These are phyloP conservation scores for Trichosporon inkin DNA, from an alignment of 1,284 basidiomycete genomes.

Conservation along the genomic window DNA sequence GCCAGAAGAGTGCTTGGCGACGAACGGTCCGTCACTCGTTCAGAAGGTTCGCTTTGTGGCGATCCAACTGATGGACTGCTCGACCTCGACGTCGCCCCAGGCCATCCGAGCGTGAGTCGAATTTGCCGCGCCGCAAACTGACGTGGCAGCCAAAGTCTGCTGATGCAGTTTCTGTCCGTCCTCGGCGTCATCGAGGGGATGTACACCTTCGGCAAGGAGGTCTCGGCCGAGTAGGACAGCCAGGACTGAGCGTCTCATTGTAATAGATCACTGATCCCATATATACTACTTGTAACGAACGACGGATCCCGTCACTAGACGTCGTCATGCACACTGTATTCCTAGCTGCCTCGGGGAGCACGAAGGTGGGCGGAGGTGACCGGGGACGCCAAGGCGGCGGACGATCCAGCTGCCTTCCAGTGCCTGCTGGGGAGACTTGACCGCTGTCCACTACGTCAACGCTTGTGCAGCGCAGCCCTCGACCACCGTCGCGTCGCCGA, in stretches of 20 bases:
- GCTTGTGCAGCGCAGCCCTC: too few species aligned
- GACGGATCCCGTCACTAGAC: too few species aligned
- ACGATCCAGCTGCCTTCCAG: too few species aligned
- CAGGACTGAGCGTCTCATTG: not conserved
- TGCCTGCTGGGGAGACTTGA: too few species aligned
- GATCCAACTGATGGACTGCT: conserved; percentile 42
- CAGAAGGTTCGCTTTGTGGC: conserved; percentile 47
- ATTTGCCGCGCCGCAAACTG: not conserved
- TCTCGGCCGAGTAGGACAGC: conserved; percentile 29
- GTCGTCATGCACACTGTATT: too few species aligned
- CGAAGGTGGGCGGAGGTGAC: too few species aligned
- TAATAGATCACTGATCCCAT: not conserved
- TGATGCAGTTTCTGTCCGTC: conserved; percentile 44
- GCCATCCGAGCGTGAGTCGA: conserved; percentile 37
- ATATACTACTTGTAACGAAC: too few species aligned
- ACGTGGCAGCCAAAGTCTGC: conserved; percentile 35
- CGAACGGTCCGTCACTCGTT: conserved; percentile 43
- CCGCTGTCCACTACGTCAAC: too few species aligned
- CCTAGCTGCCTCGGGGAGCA: too few species aligned
- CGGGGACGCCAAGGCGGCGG: too few species aligned
- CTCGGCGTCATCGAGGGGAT: conserved; percentile 44
- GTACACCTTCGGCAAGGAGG: conserved; percentile 37
- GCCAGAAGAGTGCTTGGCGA: conserved; percentile 40
- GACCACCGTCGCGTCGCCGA: not conserved
- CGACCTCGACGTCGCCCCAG: conserved; percentile 22